phyloP scores from a whole-genome alignment of 2,329 filamentous ascomycete genomes.

The Fusarium zealandicum region DNA sequence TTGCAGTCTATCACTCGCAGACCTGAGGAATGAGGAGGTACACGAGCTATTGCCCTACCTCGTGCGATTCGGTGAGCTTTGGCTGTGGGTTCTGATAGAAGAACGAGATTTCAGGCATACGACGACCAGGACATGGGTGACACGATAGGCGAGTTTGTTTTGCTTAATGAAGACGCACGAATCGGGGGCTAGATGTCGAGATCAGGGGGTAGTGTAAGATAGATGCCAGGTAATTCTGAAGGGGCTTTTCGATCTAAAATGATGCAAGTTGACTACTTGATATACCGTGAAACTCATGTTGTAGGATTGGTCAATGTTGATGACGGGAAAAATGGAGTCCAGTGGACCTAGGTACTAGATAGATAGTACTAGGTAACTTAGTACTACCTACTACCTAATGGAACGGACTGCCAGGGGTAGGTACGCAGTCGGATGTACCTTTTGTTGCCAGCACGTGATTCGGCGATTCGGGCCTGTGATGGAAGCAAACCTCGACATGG shows the following conservation, averaged over 20 bases:
- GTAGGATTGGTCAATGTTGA: neutral
- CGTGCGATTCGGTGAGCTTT: too few relatives aligned
- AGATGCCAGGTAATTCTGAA: neutral
- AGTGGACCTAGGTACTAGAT: too few relatives aligned
- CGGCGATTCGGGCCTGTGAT: constrained; percentile 15
- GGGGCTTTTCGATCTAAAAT: neutral
- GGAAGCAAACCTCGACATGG: constrained; percentile 36
- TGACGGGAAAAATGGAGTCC: neutral
- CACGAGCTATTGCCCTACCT: too few relatives aligned
- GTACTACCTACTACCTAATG: too few relatives aligned
- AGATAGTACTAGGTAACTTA: too few relatives aligned
- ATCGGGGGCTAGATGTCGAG: neutral
- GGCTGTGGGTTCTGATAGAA: neutral
- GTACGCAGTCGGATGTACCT: neutral
- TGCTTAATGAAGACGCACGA: too few relatives aligned
- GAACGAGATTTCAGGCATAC: neutral
- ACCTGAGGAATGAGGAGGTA: too few relatives aligned
- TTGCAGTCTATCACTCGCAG: too few relatives aligned
- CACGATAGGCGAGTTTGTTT: too few relatives aligned
- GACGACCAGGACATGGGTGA: too few relatives aligned
- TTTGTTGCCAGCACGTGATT: constrained; percentile 37
- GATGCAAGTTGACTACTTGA: neutral
- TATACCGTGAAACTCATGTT: neutral
- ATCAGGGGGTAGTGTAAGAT: neutral
- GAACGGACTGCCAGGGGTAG: too few relatives aligned